These are phyloP conservation scores for Gentiana straminea DNA, from an alignment of 257 asterid species.

Conservation along the genomic window DNA sequence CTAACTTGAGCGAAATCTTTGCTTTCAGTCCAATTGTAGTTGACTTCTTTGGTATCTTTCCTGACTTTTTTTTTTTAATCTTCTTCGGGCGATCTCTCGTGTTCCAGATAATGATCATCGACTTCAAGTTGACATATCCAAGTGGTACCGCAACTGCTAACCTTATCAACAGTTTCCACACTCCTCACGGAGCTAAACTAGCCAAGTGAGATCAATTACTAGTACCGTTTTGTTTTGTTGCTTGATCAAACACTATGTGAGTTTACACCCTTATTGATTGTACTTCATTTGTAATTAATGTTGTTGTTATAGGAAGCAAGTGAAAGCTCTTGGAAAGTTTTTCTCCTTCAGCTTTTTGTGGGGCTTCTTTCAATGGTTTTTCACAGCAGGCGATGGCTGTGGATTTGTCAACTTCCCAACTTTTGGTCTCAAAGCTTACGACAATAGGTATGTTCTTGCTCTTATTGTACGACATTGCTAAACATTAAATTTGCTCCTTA, in stretches of 20 bases:
- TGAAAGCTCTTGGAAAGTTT: slow-evolving; percentile 71
- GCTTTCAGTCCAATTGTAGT: neutral
- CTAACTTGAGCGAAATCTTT: neutral
- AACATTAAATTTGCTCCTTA: neutral
- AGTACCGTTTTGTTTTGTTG: neutral
- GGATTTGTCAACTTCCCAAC: slow-evolving; percentile 77
- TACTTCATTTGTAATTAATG: slow-evolving; percentile 8
- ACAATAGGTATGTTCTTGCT: slow-evolving; percentile 35
- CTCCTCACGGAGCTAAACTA: slow-evolving; percentile 89
- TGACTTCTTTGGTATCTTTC: neutral
- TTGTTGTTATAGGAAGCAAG: slow-evolving; percentile 63
- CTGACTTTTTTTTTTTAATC: neutral
- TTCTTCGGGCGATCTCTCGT: slow-evolving; percentile 1
- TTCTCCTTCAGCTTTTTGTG: slow-evolving; percentile 87
- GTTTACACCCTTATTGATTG: neutral
- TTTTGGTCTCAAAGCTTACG: slow-evolving; percentile 78
- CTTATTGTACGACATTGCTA: neutral
- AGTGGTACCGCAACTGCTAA: slow-evolving; percentile 99
- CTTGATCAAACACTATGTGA: neutral
- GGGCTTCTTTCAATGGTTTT: slow-evolving; percentile 99
- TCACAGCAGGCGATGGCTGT: slow-evolving; percentile 75
- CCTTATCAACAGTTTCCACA: slow-evolving; percentile 90
- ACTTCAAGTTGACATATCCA: slow-evolving; percentile 81
- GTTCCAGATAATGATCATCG: slow-evolving; percentile 75
- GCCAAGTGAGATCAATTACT: slow-evolving; percentile 54